A percentile compares a stretch with the other conserved stretches of the same genome.
Conservation (phyloP, 169 alveolate species). For the Plasmodium blacklocki region DNA sequence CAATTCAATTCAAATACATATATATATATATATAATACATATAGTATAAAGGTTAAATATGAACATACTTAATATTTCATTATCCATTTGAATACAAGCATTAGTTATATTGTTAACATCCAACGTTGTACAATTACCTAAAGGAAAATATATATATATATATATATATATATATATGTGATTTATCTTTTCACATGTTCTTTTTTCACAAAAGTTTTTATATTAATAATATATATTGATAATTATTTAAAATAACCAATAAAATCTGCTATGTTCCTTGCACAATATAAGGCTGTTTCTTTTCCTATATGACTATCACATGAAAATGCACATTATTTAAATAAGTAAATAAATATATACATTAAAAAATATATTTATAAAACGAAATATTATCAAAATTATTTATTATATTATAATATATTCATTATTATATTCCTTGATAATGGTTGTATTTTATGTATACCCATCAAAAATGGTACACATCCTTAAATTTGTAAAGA, state of each 20-base stretch:
- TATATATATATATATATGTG: not conserved
- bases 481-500: conserved; percentile 42
- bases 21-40: not conserved
- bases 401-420: not conserved
- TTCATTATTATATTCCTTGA: conserved; percentile 4
- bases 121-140: conserved; percentile 57
- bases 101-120: conserved; percentile 38
- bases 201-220: not conserved
- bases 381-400: not conserved
- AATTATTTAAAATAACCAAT: conserved; percentile 28
- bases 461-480: conserved; percentile 74
- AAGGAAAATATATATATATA: not conserved
- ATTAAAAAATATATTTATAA: not conserved
- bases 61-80: conserved; percentile 54
- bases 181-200: not conserved
- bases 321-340: conserved; percentile 1
- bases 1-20: not conserved
- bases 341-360: not conserved
- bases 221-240: not conserved
- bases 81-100: conserved; percentile 70
- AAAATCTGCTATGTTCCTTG: conserved; percentile 66
- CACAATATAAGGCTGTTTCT: conserved; percentile 74
- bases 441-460: not conserved
- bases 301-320: conserved; percentile 61
- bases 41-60: not conserved